phyloP scores from a whole-genome alignment of 2,329 filamentous ascomycete species.

The Ascochyta fabae region DNA sequence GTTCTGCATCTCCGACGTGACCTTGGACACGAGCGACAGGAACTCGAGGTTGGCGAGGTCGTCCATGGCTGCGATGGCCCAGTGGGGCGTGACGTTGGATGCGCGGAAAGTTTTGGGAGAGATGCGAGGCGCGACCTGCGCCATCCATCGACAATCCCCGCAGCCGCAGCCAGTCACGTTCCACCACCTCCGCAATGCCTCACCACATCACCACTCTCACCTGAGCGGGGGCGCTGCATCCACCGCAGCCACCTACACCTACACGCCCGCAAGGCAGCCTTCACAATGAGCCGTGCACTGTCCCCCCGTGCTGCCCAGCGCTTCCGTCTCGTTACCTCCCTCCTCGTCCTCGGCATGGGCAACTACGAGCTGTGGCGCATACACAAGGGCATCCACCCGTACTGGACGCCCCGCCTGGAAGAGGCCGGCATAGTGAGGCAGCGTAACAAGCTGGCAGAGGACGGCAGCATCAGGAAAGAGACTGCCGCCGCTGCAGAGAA shows the following conservation, averaged over 20 bases:
- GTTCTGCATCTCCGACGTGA: slow-evolving; percentile 93
- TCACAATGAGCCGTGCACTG: slow-evolving; percentile 22
- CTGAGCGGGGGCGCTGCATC: neutral
- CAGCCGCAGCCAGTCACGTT: slow-evolving; percentile 25
- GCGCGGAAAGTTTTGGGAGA: slow-evolving; percentile 9
- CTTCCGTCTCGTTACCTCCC: slow-evolving; percentile 20
- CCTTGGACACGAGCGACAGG: slow-evolving; percentile 91
- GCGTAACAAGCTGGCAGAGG: slow-evolving; percentile 14
- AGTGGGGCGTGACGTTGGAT: neutral
- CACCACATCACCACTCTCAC: slow-evolving; percentile 3
- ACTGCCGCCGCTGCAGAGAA: slow-evolving; percentile 1
- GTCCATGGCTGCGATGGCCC: slow-evolving; percentile 67
- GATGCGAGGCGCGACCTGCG: neutral
- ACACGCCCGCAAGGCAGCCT: neutral
- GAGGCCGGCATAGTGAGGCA: slow-evolving; percentile 23
- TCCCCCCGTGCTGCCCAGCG: slow-evolving; percentile 7
- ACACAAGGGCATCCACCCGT: slow-evolving; percentile 38
- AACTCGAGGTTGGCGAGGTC: slow-evolving; percentile 91
- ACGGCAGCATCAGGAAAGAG: slow-evolving; percentile 5
- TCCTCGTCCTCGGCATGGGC: slow-evolving; percentile 25
- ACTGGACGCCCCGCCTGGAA: slow-evolving; percentile 31
- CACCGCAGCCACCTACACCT: neutral
- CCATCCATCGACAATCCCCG: too few relatives aligned
- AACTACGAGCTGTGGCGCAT: slow-evolving; percentile 39
- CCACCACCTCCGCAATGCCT: slow-evolving; percentile 5